phyloP scores from a whole-genome alignment of 495 filamentous ascomycete species.

The Extremus antarcticus region DNA sequence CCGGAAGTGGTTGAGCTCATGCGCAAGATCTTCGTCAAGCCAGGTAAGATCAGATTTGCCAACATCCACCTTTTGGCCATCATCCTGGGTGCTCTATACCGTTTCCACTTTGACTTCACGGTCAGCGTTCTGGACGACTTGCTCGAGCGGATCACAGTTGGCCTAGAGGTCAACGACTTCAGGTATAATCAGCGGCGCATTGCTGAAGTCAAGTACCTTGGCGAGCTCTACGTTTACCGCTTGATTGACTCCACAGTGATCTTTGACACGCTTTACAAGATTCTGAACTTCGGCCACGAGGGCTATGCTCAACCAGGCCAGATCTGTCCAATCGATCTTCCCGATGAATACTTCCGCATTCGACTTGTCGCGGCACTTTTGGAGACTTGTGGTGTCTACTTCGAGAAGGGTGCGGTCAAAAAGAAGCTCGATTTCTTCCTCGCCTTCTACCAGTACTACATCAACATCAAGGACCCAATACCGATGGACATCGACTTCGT shows the following conservation, averaged over 20 bases:
- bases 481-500: constrained; percentile 98
- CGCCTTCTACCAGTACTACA: constrained; percentile 96
- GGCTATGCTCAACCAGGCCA: constrained; percentile 68
- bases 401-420: constrained; percentile 81
- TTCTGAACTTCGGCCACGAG: constrained; percentile 83
- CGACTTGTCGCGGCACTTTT: constrained; percentile 79
- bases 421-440: constrained; percentile 99
- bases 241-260: constrained; percentile 94
- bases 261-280: constrained; percentile 89
- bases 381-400: constrained; percentile 93
- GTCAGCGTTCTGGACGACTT: constrained; percentile 81
- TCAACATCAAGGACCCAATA: constrained; percentile 79
- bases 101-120: constrained; percentile 85
- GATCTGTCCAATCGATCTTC: constrained; percentile 65
- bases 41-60: constrained; percentile 93
- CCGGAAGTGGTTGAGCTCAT: constrained; percentile 73
- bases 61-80: constrained; percentile 93
- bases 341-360: constrained; percentile 92
- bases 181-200: constrained; percentile 93
- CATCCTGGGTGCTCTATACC: constrained; percentile 74
- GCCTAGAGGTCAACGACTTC: constrained; percentile 93
- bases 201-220: constrained; percentile 92
- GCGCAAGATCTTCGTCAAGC: constrained; percentile 87
- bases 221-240: constrained; percentile 95
- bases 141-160: constrained; percentile 76